Evolutionary conservation across 2,329 filamentous ascomycete species (phyloP), one percentile per base, ranked within the genome.

Genomic region (Malbranchea zuffiana): DNA sequence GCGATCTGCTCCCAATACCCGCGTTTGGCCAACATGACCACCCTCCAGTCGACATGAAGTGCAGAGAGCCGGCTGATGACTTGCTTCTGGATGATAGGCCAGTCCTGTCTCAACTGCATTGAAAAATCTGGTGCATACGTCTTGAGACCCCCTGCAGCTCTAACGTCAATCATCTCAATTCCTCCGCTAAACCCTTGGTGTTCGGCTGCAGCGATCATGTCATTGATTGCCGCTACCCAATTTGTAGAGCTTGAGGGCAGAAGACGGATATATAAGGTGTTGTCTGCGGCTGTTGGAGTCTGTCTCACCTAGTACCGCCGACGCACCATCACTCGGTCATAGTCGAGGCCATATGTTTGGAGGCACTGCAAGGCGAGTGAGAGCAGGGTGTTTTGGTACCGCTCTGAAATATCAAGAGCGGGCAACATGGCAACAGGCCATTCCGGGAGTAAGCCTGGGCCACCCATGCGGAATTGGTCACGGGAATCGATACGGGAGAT

Each of bases 1-100:
- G 31, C 15, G 19, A 19, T 24, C 5, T 35, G 24, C 13, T 35
- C 31, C 37, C 31, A 40, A 35, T 40, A 40, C 3, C 31, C 37
- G 2, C 24, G 23, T 4, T 30, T 40, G 10, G 16, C 31, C 15
- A 30, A 32, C 12, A 21, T 28, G 10, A 40, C 16, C 5, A 35
- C 11, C 6, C 12, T 35, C 37, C 37, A 40, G 21, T 28, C n/a
- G 6, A 25, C 19, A 3, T 29, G 6, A 5, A 21, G 5, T 4
- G 19, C 11, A 3, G 11, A 15, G 1, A 33, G 13, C 10, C 19
- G 13, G 15, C 5, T 2, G 13, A 25, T 26, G 11, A 32, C 20
- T 5, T 10, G 3, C 2, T 21, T 11, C 27, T 38, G 6, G 10
- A 33, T 38, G 13, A 6, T 12, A 5, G 19, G 15, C 36, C 36